Base-by-base conservation (phyloP, 1,139 yeast genomes). In the Hyphopichia wangnamkhiaoensis region DNA sequence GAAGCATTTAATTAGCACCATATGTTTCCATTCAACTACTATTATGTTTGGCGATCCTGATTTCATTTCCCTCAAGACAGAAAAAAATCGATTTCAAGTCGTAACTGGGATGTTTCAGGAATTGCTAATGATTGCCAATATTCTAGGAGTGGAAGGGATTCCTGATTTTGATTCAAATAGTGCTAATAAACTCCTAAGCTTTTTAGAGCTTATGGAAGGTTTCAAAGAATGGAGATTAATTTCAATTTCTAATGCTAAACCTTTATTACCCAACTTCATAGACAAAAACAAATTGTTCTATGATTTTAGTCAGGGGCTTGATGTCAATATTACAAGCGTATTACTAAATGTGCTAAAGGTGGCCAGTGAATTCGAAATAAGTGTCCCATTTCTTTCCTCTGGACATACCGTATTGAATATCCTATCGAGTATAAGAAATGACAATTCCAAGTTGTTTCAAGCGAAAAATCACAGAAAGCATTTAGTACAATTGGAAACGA, bases 71-170 rank as follows among this genome's bases (percentile, higher is more conserved):
- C 40, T 60, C 28, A 38, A 53, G 5, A 39, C 41, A 9, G 40
- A 37, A 10, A 18, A 33, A 3, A 31, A 38, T 8, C 47, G 45
- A 4, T 32, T 31, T 3, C 56, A 56, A 2, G 32, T 58, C 1
- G 36, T 61, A 40, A 52, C 44, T 23, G 63, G 63, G 0, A 25
- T 49, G 5, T 56, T 44, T 26, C 41, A 47, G n/a, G 66, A 61
- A 31, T 29, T 61, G 3, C 33, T 50, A 6, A 25, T 29, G 2
- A 29, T 58, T 18, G 38, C 49, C 20, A 35, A 39, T 12, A 31
- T 23, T 1, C 24, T 47, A 8, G 33, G 43, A 5, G 10, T 42
- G 4, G 39, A 35, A 10, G 38, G 36, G 4, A 23, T 52, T 4
- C 53, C 55, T 2, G 17, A 20, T 16, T 39, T 37, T 4, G 17